Evolutionary conservation across 805 yeast species (phyloP), one percentile per base, ranked within the genome.

Genomic region (Tetrapisispora iriomotensis): DNA sequence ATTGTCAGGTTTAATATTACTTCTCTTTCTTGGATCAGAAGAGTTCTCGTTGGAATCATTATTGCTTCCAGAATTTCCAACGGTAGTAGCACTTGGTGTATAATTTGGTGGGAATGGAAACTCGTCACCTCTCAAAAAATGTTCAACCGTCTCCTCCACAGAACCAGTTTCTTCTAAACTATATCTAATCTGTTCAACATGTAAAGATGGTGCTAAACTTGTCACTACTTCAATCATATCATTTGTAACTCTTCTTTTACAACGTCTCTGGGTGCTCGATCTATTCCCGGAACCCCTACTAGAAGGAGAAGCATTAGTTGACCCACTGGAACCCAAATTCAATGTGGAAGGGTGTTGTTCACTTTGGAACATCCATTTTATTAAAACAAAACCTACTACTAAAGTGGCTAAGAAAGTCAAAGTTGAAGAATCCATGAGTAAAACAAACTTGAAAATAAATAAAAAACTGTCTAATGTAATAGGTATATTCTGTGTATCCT

Each of bases 221-320:
- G 77, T 82, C 2, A 90, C 96, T 0, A 83, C 79, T 46, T 82
- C 92, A 32, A 90, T 69, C 97, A 90, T 90, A 41, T 73, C 74
- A 5, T 66, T 67, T 3, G 80, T 77, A 18, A 81, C 78, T 12
- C 58, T 64, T 41, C 83, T 70, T 34, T 70, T 64, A 17, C 21
- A 20, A 26, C 39, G 38, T 24, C 33, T 37, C n/a, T 21, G 26
- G 12, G 23, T 21, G 8, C 29, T 13, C 2, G 24, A 6, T 10
- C 36, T n/a, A 17, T 46, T 37, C 37, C 32, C n/a, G 38, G 29
- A 10, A 36, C 21, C 14, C 30, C 33, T 27, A 37, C 41, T 23
- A 46, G 41, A 13, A 44, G 14, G 19, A 5, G 37, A 12, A 18
- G 31, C 12, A 3, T 18, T 14, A 15, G 33, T 22, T 9, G 29